phyloP scores from a whole-genome alignment of 2,329 filamentous ascomycete species.

The Harringtonia aguacate region DNA sequence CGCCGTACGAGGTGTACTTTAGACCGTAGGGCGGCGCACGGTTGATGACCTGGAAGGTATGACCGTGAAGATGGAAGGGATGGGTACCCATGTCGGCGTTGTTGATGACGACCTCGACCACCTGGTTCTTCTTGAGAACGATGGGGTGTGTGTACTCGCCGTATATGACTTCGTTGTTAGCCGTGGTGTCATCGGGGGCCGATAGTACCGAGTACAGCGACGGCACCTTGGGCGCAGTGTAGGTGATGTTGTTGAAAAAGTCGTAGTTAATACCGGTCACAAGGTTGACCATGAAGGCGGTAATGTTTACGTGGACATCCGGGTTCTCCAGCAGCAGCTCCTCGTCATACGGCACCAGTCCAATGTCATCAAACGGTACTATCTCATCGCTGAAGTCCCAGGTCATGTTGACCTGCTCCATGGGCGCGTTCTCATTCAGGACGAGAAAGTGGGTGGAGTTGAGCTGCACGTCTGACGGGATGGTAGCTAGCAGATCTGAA shows the following conservation, averaged over 20 bases:
- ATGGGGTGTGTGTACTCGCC: conserved; percentile 55
- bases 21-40: conserved; percentile 48
- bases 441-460: conserved; percentile 57
- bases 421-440: conserved; percentile 40
- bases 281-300: conserved; percentile 56
- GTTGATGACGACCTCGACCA: conserved; percentile 70
- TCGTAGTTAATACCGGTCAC: conserved; percentile 34
- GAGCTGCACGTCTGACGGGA: conserved; percentile 58
- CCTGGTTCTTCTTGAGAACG: conserved; percentile 53
- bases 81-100: conserved; percentile 62
- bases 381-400: conserved; percentile 35
- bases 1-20: conserved; percentile 39
- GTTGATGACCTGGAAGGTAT: conserved; percentile 52
- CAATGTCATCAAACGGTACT: conserved; percentile 62
- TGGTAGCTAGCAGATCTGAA: conserved; percentile 53
- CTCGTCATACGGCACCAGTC: conserved; percentile 58
- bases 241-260: conserved; percentile 71
- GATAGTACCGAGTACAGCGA: conserved; percentile 67
- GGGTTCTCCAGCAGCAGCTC: conserved; percentile 49
- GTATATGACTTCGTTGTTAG: conserved; percentile 50
- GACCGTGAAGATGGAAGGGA: conserved; percentile 71
- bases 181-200: conserved; percentile 38
- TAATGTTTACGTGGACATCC: conserved; percentile 51
- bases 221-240: conserved; percentile 64
- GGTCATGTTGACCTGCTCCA: conserved; percentile 23